Evolutionary conservation across 768 basidiomycete species (phyloP).

Genomic region (Tylopilus cervinicoccineus): DNA sequence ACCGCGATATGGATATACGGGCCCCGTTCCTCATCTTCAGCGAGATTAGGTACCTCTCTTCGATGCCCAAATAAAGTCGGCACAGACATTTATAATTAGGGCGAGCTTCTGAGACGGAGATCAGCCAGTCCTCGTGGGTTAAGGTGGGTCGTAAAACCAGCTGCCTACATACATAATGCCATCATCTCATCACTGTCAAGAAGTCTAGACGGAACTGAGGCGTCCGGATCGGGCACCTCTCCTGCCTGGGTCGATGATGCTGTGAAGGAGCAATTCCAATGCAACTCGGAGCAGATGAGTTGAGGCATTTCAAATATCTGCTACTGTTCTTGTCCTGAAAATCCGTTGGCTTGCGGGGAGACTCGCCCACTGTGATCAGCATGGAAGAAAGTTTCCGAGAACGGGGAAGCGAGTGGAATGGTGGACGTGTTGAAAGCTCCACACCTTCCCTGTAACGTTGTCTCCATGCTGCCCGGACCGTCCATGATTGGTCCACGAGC

Average conservation of each 20-base stretch:
- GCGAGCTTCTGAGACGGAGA: constrained; percentile 19
- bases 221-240: not conserved
- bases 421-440: constrained; percentile 12
- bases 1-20: constrained; percentile 17
- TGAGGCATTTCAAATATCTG: constrained; percentile 31
- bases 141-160: constrained; percentile 25
- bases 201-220: not conserved
- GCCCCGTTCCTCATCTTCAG: constrained; percentile 4
- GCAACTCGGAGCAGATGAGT: constrained; percentile 15
- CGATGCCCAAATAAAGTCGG: constrained; percentile 4
- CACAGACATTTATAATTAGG: constrained; percentile 13
- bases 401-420: constrained; percentile 1
- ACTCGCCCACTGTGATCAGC: not conserved
- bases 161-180: constrained; percentile 18
- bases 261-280: constrained; percentile 1
- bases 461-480: constrained; percentile 16
- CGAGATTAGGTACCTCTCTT: constrained; percentile 6
- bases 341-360: constrained; percentile 18
- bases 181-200: not conserved
- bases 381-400: constrained; percentile 8
- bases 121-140: constrained; percentile 26
- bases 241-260: not conserved
- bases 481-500: constrained; percentile 11
- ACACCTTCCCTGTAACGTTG: constrained; percentile 22
- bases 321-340: constrained; percentile 5